Percentiles rank a stretch among this genome's conserved stretches.
Evolutionary conservation across 139 green algal species (phyloP).

Genomic region (Gonium pectorale): DNA sequence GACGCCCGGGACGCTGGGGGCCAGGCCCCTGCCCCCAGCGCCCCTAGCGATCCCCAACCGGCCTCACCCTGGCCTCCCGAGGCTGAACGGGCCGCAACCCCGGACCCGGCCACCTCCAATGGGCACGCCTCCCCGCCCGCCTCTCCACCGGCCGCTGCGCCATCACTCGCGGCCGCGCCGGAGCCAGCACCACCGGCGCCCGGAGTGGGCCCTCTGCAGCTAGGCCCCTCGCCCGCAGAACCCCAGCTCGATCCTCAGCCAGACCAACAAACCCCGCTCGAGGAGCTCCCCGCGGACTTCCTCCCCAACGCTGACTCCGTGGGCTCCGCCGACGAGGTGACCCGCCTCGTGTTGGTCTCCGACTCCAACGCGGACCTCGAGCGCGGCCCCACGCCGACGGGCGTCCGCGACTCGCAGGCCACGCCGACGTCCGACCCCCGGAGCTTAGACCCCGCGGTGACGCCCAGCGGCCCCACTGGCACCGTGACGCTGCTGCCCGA

Average conservation of each 20-base stretch:
- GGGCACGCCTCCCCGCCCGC: no score
- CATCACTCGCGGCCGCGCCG: no score
- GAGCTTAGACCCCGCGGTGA: conserved; percentile 14
- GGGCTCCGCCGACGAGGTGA: neutral
- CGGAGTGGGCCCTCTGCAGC: no score
- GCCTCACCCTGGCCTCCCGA: neutral
- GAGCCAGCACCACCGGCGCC: no score
- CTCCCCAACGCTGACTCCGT: neutral
- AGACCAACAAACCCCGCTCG: neutral
- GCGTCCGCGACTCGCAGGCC: neutral
- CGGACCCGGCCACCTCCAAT: neutral
- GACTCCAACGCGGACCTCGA: neutral
- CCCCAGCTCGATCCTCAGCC: no score
- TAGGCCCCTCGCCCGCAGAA: no score
- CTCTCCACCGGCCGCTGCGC: no score
- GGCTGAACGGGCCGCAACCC: neutral
- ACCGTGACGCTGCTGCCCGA: conserved; percentile 18
- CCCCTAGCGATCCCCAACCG: neutral
- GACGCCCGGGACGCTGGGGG: neutral
- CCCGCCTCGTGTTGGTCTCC: conserved; percentile 3
- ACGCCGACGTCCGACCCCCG: neutral
- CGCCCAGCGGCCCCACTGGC: neutral
- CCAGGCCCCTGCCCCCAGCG: neutral
- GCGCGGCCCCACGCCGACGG: no score
- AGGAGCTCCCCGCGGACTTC: neutral